Evolutionary conservation across 345 rosid species (phyloP), one percentile per base, ranked within the genome.

Genomic region (Abelmoschus esculentus): DNA sequence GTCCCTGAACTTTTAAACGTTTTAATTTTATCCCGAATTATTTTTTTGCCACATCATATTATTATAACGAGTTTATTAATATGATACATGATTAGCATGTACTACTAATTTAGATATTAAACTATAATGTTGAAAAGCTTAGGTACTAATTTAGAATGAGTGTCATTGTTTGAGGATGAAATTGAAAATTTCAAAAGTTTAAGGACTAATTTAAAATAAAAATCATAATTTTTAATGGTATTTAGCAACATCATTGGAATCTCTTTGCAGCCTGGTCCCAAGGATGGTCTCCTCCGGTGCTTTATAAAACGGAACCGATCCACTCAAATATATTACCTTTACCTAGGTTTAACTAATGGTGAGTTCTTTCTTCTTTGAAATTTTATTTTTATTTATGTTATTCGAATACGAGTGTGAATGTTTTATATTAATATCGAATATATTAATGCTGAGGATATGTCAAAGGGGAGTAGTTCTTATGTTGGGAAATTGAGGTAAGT

Each of bases 201-300:
- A 1, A 7, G 2, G 8, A 36, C 8, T 7, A 6, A 6, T 36
- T 36, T 36, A 36, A 7, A 36, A 36, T 36, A 1, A 6, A 36
- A 36, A 36, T 36, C 3, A 36, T 36, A 36, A 36, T 36, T 7
- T 67, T 76, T 70, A 26, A 28, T 18, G 10, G 22, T n/a, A n/a
- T n/a, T 65, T 9, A 46, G 44, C 47, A 7, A 31, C 32, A 56
- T 55, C 38, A 63, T 56, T 65, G 54, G 47, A 13, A 28, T 67
- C 59, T 72, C 4, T 71, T 63, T 83, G 84, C 83, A 90, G 96
- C 87, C 96, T 75, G 96, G 96, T 52, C 89, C 96, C 26, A 82
- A 83, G 61, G 86, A 85, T 73, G 74, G 70, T 70, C 83, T 82
- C 62, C 76, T 90, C 69, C 89, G 82, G 9, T 87, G 92, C 75